phyloP scores from a whole-genome alignment of 257 asterid genomes.

The Nicotiana tomentosiformis region DNA sequence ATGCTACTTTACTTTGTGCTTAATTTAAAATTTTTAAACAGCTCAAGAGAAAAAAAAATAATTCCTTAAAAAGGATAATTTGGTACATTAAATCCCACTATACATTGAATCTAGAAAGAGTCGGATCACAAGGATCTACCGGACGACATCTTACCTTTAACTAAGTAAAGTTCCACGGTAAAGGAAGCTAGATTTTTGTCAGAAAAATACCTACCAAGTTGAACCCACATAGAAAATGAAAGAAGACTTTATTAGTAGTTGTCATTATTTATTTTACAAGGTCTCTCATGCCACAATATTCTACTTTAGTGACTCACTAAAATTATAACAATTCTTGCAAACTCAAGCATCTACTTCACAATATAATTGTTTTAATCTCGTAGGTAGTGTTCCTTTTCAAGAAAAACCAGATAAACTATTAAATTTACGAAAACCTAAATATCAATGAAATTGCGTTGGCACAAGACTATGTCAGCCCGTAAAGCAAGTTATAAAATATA shows the following conservation, averaged over 20 bases:
- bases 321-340: background rate
- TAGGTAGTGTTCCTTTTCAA: background rate
- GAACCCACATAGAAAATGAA: constrained; percentile 4
- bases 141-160: background rate
- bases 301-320: constrained; percentile 1
- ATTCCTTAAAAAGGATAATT: no score
- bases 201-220: background rate
- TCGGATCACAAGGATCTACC: no score
- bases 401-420: constrained; percentile 2
- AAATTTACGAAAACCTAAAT: constrained; percentile 14
- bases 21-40: background rate
- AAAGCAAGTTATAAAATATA: background rate
- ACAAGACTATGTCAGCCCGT: constrained; percentile 20
- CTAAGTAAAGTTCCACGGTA: background rate
- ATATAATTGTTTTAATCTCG: background rate
- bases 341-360: background rate
- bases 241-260: background rate
- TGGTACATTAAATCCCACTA: rapidly evolving
- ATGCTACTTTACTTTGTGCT: background rate
- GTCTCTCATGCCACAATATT: constrained; percentile 6
- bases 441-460: constrained; percentile 17
- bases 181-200: background rate
- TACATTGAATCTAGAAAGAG: no score
- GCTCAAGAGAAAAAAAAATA: background rate
- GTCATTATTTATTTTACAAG: background rate